Evolutionary conservation across 805 yeast species (phyloP), one percentile per base, ranked within the genome.

Genomic region (Candida hungchunana): DNA sequence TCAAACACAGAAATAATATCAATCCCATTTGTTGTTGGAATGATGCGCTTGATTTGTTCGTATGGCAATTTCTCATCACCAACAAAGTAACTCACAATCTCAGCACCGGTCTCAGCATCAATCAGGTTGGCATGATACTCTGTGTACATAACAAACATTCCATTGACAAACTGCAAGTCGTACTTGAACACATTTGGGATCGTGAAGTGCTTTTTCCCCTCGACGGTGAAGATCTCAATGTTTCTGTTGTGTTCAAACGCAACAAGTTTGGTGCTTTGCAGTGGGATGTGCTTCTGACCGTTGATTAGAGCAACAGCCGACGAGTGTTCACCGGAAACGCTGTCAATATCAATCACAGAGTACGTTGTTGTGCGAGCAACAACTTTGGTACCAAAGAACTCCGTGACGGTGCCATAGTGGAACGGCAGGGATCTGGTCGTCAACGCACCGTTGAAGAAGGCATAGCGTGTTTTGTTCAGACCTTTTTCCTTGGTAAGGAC

Each of bases 71-170:
- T 40, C 20, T 34, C 23, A 18, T 31, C 39, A 15, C 51, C 48
- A 5, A 47, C 31, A 26, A 40, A 37, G 29, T 43, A 32, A 27
- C 48, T 48, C 6, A 38, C 29, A 10, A 53, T 11, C 32, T 51
- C 59, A 1, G 34, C 35, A 18, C 59, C 60, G 12, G 48, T 39
- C 17, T 48, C 54, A 7, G 48, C 40, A 36, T 56, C 58, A 26
- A 51, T 38, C 4, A 52, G 33, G 12, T 40, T 52, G 7, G 44
- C 41, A 20, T 42, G 49, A 20, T 36, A 48, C 27, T 48, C 54
- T 2, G 55, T 48, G 26, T 40, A 44, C 16, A 51, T 22, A 7
- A 53, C 36, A 33, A 55, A 50, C 1, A 36, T 38, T 11, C 38
- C 42, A 16, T 50, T 40, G 2, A 35, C 29, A 20, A 19, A 49